Evolutionary conservation across 2,329 filamentous ascomycete genomes (phyloP).

Genomic region (Daldinia eschscholtzii): DNA sequence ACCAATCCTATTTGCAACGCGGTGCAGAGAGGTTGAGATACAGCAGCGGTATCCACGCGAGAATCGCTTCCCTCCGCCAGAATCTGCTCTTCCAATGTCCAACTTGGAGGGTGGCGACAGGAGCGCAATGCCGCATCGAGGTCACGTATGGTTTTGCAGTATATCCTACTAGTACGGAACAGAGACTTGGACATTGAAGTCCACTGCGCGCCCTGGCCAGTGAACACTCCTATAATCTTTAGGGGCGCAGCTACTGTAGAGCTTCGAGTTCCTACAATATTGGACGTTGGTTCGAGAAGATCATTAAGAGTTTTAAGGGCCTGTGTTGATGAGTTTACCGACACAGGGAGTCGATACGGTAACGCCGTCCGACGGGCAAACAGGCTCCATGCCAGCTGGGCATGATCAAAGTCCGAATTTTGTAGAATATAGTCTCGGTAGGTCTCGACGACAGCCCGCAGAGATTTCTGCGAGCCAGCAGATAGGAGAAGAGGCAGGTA

Average conservation of each 20-base stretch:
- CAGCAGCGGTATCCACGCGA: conserved; percentile 54
- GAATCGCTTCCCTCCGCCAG: conserved; percentile 48
- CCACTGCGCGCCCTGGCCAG: conserved; percentile 56
- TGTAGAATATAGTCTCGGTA: conserved; percentile 52
- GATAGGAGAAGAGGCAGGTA: conserved; percentile 56
- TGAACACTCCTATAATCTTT: conserved; percentile 53
- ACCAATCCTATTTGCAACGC: conserved; percentile 65
- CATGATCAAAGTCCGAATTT: conserved; percentile 19
- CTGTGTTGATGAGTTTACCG: conserved; percentile 43
- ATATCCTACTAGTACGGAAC: conserved; percentile 50
- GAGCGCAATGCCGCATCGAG: conserved; percentile 51
- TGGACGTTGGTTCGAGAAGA: conserved; percentile 40
- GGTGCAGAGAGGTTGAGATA: conserved; percentile 66
- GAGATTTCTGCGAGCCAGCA: conserved; percentile 54
- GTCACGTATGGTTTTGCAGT: conserved; percentile 51
- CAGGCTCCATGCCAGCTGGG: conserved; percentile 53
- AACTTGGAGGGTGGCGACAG: conserved; percentile 47
- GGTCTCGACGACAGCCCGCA: conserved; percentile 46
- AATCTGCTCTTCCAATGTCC: conserved; percentile 55
- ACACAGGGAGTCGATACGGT: conserved; percentile 50
- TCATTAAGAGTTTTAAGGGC: conserved; percentile 47
- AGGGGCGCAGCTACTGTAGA: conserved; percentile 38
- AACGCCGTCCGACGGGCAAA: conserved; percentile 52
- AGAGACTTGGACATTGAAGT: conserved; percentile 52
- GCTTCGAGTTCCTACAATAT: conserved; percentile 43